These are phyloP conservation scores for Yamadazyma mexicana DNA, from an alignment of 1,139 yeast species.

Conservation along the genomic window DNA sequence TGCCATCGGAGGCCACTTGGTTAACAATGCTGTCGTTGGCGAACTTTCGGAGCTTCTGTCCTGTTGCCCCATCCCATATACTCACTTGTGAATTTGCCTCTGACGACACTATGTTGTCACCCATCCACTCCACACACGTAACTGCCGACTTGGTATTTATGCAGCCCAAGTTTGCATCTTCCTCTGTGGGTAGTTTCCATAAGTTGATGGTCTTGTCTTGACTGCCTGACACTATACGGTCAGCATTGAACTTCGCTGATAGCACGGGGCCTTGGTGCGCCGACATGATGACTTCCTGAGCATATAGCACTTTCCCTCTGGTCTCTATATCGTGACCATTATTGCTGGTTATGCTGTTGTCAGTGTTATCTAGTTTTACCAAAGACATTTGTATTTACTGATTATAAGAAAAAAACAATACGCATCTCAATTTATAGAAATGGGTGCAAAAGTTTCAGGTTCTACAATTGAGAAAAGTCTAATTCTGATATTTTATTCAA, in stretches of 20 bases:
- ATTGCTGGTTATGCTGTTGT: neutral
- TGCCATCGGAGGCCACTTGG: conserved; percentile 38
- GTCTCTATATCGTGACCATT: neutral
- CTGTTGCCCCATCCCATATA: conserved; percentile 58
- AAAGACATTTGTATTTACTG: neutral
- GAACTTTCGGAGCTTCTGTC: conserved; percentile 53
- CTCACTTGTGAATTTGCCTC: conserved; percentile 56
- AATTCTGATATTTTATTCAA: conserved; percentile 22
- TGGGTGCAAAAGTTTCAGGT: conserved; percentile 1
- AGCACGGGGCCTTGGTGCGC: conserved; percentile 55
- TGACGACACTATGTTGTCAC: conserved; percentile 40
- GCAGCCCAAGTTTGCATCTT: conserved; percentile 36
- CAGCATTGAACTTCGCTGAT: conserved; percentile 40
- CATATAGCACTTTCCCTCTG: conserved; percentile 4
- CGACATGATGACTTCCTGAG: conserved; percentile 21
- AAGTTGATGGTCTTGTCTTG: conserved; percentile 45
- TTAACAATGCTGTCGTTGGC: conserved; percentile 40
- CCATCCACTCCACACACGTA: conserved; percentile 49
- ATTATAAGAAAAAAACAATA: neutral
- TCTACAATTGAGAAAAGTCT: neutral
- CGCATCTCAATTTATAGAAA: neutral
- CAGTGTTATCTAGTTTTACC: neutral
- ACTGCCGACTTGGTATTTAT: conserved; percentile 43
- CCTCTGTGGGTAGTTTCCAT: conserved; percentile 44
- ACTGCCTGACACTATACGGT: conserved; percentile 53